Conservation (phyloP, 1,139 yeast genomes). For the Diutina sp. region DNA sequence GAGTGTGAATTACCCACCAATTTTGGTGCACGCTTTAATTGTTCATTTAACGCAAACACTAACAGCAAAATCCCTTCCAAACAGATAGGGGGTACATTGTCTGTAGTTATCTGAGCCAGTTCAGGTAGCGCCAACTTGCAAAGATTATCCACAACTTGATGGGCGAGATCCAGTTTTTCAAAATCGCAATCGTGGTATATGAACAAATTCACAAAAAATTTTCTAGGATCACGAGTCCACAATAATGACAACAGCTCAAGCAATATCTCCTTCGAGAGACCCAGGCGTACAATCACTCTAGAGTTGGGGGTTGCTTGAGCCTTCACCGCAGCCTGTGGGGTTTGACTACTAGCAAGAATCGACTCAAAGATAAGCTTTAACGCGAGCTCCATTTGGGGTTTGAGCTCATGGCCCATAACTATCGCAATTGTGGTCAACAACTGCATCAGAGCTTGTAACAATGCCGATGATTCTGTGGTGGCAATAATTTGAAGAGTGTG, state of each 20-base stretch:
- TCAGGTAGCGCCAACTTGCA: constrained; percentile 74
- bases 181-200: constrained; percentile 86
- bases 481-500: constrained; percentile 73
- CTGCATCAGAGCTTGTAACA: constrained; percentile 66
- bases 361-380: constrained; percentile 45
- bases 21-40: constrained; percentile 21
- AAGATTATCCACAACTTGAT: constrained; percentile 52
- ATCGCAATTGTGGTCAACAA: constrained; percentile 58
- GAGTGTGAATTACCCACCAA: constrained; percentile 5
- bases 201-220: constrained; percentile 61
- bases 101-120: constrained; percentile 63
- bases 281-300: constrained; percentile 11
- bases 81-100: constrained; percentile 87
- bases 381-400: constrained; percentile 58
- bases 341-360: constrained; percentile 26
- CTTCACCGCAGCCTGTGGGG: constrained; percentile 7
- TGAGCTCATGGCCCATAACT: constrained; percentile 43
- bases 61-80: constrained; percentile 74
- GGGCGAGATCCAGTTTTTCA: constrained; percentile 74
- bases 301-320: constrained; percentile 12
- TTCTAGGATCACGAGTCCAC: constrained; percentile 68
- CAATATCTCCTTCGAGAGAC: constrained; percentile 55
- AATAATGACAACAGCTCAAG: constrained; percentile 75
- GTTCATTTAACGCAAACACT: constrained; percentile 50
- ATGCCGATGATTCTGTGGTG: constrained; percentile 49